phyloP scores from a whole-genome alignment of 176 grass and related monocot genomes.

The Echinochloa phyllopogon region DNA sequence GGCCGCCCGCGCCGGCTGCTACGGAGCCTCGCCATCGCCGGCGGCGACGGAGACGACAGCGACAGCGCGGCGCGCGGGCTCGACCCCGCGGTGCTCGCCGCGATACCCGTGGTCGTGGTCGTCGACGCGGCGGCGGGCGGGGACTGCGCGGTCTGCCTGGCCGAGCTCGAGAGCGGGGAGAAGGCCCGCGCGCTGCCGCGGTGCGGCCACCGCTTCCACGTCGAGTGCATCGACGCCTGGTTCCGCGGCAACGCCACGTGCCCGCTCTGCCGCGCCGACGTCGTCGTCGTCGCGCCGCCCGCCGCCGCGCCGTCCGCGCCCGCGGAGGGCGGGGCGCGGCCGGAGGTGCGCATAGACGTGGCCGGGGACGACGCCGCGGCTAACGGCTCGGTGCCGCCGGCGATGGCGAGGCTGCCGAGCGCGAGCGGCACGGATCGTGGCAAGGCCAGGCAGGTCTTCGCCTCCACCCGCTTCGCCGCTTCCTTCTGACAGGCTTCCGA shows the following conservation, averaged over 20 bases:
- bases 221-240: conserved; percentile 73
- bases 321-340: not conserved
- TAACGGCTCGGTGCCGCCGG: not conserved
- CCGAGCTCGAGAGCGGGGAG: conserved; percentile 51
- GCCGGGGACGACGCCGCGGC: not conserved
- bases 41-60: not conserved
- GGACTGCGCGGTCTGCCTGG: conserved; percentile 70
- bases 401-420: conserved; percentile 47
- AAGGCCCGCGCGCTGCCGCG: conserved; percentile 56
- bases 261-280: conserved; percentile 66
- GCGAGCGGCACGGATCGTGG: conserved; percentile 42
- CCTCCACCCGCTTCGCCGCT: conserved; percentile 18
- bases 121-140: conserved; percentile 1
- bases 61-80: conserved; percentile 40
- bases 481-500: not conserved
- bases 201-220: conserved; percentile 69
- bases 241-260: conserved; percentile 62
- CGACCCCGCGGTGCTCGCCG: conserved; percentile 46
- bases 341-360: conserved; percentile 5
- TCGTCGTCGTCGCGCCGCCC: conserved; percentile 41
- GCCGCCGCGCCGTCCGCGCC: not conserved
- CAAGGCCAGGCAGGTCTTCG: conserved; percentile 37
- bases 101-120: conserved; percentile 48
- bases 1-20: not conserved
- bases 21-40: conserved; percentile 40